Evolutionary conservation across 768 basidiomycete species (phyloP).

Genomic region (Lentinus tigrinus): DNA sequence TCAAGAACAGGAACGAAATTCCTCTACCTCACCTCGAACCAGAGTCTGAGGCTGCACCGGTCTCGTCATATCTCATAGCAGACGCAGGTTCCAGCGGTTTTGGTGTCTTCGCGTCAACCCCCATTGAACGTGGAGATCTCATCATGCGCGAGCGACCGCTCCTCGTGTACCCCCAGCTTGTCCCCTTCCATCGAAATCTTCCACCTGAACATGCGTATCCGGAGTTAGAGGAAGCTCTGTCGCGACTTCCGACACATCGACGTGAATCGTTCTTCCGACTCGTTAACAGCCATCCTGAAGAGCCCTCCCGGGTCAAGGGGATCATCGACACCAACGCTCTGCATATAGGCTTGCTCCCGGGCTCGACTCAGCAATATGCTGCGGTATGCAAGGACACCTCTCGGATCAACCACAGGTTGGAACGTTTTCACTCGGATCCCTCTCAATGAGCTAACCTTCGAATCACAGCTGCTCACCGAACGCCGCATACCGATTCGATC

Average conservation of each 20-base stretch:
- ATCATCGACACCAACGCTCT: constrained; percentile 14
- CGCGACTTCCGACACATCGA: background rate
- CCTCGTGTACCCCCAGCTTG: constrained; percentile 1
- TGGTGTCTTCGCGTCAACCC: background rate
- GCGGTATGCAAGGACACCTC: constrained; percentile 9
- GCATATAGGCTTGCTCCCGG: background rate
- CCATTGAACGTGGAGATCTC: background rate
- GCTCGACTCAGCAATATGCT: background rate
- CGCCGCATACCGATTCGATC: constrained; percentile 3
- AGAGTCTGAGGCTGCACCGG: background rate
- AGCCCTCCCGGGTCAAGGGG: background rate
- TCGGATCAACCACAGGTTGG: constrained; percentile 6
- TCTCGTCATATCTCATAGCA: background rate
- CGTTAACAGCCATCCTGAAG: background rate
- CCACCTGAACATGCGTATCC: background rate
- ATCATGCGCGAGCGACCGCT: constrained; percentile 5
- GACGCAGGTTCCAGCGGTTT: background rate
- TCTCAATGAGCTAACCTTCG: no score
- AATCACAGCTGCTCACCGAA: constrained; percentile 12
- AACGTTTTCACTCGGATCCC: background rate
- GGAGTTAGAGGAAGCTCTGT: background rate
- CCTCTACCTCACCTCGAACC: background rate
- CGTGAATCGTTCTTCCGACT: background rate
- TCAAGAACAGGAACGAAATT: no score
- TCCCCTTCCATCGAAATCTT: background rate